phyloP scores from a whole-genome alignment of 2,329 filamentous ascomycete species.

The Neofusicoccum kwambonambiense region DNA sequence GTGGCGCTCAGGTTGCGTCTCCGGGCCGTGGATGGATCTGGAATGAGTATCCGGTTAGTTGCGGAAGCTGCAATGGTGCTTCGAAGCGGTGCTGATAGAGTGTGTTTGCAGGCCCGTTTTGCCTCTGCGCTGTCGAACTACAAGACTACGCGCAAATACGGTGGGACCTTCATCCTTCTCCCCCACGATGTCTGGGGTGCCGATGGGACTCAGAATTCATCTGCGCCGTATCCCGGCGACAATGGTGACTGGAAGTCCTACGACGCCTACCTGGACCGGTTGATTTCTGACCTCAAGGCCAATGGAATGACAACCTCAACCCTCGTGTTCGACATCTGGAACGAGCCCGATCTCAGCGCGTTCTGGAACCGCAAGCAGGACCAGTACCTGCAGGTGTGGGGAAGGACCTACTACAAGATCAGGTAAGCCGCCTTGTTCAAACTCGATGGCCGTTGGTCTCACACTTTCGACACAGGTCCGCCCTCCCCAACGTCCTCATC shows the following conservation, averaged over 20 bases:
- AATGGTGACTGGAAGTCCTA: constrained; percentile 49
- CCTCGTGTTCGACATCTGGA: constrained; percentile 54
- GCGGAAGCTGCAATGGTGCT: background rate
- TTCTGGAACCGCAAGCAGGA: constrained; percentile 40
- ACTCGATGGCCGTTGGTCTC: background rate
- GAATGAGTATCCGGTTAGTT: constrained; percentile 24
- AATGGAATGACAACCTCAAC: constrained; percentile 36
- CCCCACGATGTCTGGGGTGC: constrained; percentile 51
- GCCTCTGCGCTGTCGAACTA: constrained; percentile 49
- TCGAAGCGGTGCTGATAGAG: background rate
- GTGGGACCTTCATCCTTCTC: constrained; percentile 47
- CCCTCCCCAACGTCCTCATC: constrained; percentile 25
- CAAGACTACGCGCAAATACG: constrained; percentile 42
- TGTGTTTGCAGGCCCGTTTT: constrained; percentile 36
- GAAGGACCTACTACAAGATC: constrained; percentile 29
- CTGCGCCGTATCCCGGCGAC: constrained; percentile 49
- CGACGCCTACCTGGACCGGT: constrained; percentile 44
- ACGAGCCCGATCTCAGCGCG: constrained; percentile 47
- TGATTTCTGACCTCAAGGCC: constrained; percentile 39
- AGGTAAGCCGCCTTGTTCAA: background rate
- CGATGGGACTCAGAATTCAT: constrained; percentile 41
- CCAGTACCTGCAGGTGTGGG: constrained; percentile 39
- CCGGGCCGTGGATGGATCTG: constrained; percentile 42
- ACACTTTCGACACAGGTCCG: background rate
- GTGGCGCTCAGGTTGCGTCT: constrained; percentile 42